phyloP scores from a whole-genome alignment of 2,329 filamentous ascomycete species.

The Trichoderma sp. region DNA sequence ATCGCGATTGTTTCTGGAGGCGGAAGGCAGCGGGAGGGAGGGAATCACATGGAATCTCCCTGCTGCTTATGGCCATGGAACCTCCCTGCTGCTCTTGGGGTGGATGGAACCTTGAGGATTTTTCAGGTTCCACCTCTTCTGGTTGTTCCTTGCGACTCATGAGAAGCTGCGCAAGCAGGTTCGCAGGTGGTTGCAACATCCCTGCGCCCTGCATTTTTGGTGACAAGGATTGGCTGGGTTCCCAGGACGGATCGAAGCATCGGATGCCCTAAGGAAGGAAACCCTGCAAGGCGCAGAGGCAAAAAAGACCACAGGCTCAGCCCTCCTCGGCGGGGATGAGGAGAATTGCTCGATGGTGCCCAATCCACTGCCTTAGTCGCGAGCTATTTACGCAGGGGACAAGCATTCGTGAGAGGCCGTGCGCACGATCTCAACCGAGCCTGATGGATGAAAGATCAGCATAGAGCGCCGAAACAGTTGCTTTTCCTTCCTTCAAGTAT shows the following conservation, averaged over 20 bases:
- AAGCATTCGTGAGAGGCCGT: background rate
- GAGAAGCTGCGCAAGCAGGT: constrained; percentile 8
- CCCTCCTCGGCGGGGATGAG: background rate
- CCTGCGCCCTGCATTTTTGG: background rate
- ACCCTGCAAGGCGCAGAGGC: constrained; percentile 13
- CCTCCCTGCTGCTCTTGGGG: background rate
- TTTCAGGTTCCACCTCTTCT: constrained; percentile 14
- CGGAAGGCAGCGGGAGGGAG: constrained; percentile 4
- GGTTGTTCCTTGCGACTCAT: background rate
- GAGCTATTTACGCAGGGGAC: constrained; percentile 4
- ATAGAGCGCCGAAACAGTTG: background rate
- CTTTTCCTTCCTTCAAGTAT: background rate
- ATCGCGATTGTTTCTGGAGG: background rate
- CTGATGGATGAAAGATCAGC: background rate
- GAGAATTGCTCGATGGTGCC: background rate
- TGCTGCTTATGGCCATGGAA: constrained; percentile 2
- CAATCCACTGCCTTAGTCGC: background rate
- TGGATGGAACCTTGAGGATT: constrained; percentile 14
- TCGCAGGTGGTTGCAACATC: background rate
- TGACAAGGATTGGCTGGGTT: constrained; percentile 5
- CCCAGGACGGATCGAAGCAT: constrained; percentile 26
- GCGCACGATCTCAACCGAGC: background rate
- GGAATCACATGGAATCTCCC: constrained; percentile 13
- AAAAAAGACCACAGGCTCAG: background rate
- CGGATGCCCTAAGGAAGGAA: background rate